Conservation (phyloP, 2,329 filamentous ascomycete species). For the Fonsecaea pugnacius region DNA sequence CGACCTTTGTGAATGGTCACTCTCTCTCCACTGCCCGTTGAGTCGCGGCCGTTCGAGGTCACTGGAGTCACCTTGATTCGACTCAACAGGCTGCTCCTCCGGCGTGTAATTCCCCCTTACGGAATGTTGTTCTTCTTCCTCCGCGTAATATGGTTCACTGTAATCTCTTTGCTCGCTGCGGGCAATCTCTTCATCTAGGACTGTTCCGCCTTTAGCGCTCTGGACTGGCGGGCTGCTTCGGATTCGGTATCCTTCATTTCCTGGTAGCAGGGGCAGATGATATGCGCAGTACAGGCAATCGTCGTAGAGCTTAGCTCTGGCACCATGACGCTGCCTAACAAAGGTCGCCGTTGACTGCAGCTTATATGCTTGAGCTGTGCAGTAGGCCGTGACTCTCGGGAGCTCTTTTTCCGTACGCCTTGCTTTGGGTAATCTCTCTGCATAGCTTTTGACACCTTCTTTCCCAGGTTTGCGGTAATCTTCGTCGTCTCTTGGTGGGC, state of each 20-base stretch:
- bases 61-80: constrained; percentile 32
- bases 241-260: constrained; percentile 82
- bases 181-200: constrained; percentile 94
- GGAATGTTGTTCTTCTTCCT: constrained; percentile 61
- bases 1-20: constrained; percentile 45
- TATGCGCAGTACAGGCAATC: constrained; percentile 97
- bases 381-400: constrained; percentile 90
- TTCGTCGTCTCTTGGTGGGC: constrained; percentile 60
- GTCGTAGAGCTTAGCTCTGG: constrained; percentile 94
- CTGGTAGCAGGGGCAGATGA: constrained; percentile 83
- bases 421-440: constrained; percentile 86
- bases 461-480: constrained; percentile 63
- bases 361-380: constrained; percentile 91
- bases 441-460: constrained; percentile 80
- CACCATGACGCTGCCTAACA: constrained; percentile 81
- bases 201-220: constrained; percentile 87
- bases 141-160: constrained; percentile 87
- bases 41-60: constrained; percentile 40
- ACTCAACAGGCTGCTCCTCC: constrained; percentile 41
- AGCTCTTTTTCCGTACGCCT: constrained; percentile 79
- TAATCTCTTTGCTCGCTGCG: constrained; percentile 87
- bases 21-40: constrained; percentile 39
- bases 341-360: constrained; percentile 87
- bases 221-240: constrained; percentile 90
- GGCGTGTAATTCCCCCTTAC: constrained; percentile 45